These are phyloP conservation scores for Fusarium beomiforme DNA, from an alignment of 2,329 filamentous ascomycete species.

Conservation along the genomic window DNA sequence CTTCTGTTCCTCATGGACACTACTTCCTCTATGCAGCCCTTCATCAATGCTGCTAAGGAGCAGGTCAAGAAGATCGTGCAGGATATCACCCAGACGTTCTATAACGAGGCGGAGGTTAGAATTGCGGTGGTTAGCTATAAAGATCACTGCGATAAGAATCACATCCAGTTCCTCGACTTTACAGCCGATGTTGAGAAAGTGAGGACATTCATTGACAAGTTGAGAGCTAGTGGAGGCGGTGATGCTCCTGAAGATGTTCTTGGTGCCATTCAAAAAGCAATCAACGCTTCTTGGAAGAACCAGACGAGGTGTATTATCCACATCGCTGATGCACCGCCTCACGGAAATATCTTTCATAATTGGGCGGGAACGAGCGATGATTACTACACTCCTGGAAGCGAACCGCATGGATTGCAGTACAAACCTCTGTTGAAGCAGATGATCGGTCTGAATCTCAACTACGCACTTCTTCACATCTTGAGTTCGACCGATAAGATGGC, in stretches of 20 bases:
- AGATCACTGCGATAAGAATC: constrained; percentile 42
- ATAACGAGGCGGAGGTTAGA: constrained; percentile 48
- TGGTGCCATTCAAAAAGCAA: constrained; percentile 45
- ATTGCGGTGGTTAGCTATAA: constrained; percentile 51
- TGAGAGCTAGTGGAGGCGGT: constrained; percentile 37
- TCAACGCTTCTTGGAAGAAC: constrained; percentile 47
- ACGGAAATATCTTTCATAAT: constrained; percentile 9
- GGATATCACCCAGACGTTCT: constrained; percentile 46
- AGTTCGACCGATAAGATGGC: constrained; percentile 5
- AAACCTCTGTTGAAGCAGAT: constrained; percentile 19
- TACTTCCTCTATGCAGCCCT: constrained; percentile 46
- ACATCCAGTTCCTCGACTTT: constrained; percentile 22
- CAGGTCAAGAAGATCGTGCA: constrained; percentile 48
- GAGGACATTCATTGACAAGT: neutral
- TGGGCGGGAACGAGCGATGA: neutral
- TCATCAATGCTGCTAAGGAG: constrained; percentile 48
- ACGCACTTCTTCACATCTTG: constrained; percentile 14
- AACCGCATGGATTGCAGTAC: constrained; percentile 9
- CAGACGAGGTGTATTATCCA: constrained; percentile 43
- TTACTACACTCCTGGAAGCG: neutral
- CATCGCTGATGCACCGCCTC: constrained; percentile 23
- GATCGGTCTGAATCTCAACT: constrained; percentile 19
- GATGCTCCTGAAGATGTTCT: constrained; percentile 51
- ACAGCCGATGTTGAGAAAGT: constrained; percentile 7
- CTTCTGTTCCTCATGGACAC: constrained; percentile 52